Conservation (phyloP, 2,329 filamentous ascomycete genomes). For the Aspergillus vadensis region DNA sequence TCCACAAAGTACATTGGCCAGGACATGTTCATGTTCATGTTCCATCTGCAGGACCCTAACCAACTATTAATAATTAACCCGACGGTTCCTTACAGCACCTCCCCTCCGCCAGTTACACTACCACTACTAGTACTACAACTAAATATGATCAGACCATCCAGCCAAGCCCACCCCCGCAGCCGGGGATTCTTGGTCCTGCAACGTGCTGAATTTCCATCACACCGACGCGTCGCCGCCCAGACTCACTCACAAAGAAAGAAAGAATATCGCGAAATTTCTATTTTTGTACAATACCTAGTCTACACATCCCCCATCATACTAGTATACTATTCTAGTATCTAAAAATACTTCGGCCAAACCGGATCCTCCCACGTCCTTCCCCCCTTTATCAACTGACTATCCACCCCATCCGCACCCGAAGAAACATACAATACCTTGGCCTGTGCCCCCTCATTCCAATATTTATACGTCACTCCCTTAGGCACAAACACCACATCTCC, state of each 20-base stretch:
- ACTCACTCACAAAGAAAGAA: no score
- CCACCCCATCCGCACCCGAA: constrained; percentile 23
- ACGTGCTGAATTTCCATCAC: background rate
- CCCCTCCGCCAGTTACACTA: no score
- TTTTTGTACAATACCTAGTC: background rate
- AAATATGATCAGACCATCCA: background rate
- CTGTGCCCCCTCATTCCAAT: constrained; percentile 33
- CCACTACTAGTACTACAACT: background rate
- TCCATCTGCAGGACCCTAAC: background rate
- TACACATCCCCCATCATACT: no score
- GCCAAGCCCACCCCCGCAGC: background rate
- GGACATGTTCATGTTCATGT: no score
- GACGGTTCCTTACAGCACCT: background rate
- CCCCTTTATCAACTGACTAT: constrained; percentile 8
- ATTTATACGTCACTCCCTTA: constrained; percentile 33
- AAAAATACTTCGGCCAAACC: background rate
- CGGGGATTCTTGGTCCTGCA: background rate
- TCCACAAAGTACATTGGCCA: background rate
- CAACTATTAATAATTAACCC: background rate
- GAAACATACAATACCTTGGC: constrained; percentile 29
- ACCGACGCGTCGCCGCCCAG: background rate
- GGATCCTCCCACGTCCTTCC: constrained; percentile 8
- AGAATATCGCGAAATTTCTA: background rate
- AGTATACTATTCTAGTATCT: background rate
- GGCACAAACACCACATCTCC: constrained; percentile 47